phyloP scores from a whole-genome alignment of 2,329 filamentous ascomycete genomes.

The Kalaharituber pfeilii region DNA sequence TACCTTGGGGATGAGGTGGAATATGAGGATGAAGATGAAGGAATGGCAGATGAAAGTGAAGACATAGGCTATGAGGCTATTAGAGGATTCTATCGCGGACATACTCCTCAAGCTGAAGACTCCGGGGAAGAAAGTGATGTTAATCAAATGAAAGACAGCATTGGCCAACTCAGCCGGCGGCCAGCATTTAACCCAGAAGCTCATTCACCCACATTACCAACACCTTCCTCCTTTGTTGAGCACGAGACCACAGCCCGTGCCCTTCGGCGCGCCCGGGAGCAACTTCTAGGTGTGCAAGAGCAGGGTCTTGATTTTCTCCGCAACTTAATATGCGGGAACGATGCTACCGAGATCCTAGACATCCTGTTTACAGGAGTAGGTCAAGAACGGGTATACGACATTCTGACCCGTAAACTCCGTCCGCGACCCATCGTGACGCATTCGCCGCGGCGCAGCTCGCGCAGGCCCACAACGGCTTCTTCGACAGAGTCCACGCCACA shows the following conservation, averaged over 20 bases:
- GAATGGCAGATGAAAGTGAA: slow-evolving; percentile 11
- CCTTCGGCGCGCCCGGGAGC: slow-evolving; percentile 46
- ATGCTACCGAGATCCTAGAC: slow-evolving; percentile 57
- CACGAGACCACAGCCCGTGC: slow-evolving; percentile 49
- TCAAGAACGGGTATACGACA: slow-evolving; percentile 59
- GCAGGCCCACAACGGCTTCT: slow-evolving; percentile 23
- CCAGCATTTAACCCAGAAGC: not conserved
- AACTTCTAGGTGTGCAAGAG: slow-evolving; percentile 75
- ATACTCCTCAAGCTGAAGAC: not conserved
- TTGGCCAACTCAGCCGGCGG: slow-evolving; percentile 25
- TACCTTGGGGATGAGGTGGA: slow-evolving; percentile 5
- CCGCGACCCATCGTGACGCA: slow-evolving; percentile 25
- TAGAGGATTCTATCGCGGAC: not conserved
- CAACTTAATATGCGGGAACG: slow-evolving; percentile 61
- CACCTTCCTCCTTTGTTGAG: slow-evolving; percentile 28
- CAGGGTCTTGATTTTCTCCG: slow-evolving; percentile 78
- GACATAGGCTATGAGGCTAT: slow-evolving; percentile 10
- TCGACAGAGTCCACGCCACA: slow-evolving; percentile 24
- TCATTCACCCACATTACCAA: not conserved
- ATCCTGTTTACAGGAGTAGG: slow-evolving; percentile 61
- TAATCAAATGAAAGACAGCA: slow-evolving; percentile 32
- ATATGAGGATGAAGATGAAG: slow-evolving; percentile 6
- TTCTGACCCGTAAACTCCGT: slow-evolving; percentile 61
- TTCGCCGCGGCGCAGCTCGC: slow-evolving; percentile 15
- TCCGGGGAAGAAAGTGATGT: slow-evolving; percentile 24